Conservation (phyloP, 208 protist genomes). For the Trypanosoma congolense region DNA sequence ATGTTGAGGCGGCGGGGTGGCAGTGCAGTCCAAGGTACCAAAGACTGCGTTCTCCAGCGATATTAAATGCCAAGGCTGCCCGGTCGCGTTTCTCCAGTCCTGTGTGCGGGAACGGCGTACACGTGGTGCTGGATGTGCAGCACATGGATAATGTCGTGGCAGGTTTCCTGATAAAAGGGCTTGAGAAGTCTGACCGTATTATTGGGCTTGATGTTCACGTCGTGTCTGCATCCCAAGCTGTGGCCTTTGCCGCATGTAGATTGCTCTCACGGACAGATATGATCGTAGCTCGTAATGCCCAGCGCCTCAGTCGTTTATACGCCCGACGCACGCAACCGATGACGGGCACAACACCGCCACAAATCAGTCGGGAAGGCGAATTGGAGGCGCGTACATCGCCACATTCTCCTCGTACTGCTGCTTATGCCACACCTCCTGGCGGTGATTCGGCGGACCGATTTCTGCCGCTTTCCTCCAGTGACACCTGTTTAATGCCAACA, state of each 20-base stretch:
- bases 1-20: not conserved
- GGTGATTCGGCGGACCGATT: too few species aligned
- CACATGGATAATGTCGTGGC: slow-evolving; percentile 27
- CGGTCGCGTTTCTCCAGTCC: not conserved
- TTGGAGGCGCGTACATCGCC: not conserved
- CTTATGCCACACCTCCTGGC: not conserved
- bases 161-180: slow-evolving; percentile 20
- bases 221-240: slow-evolving; percentile 15
- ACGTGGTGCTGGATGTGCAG: slow-evolving; percentile 22
- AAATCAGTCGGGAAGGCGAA: not conserved
- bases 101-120: slow-evolving; percentile 14
- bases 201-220: slow-evolving; percentile 16
- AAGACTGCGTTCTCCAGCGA: slow-evolving; percentile 1
- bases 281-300: slow-evolving; percentile 14
- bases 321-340: not conserved
- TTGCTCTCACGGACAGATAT: slow-evolving; percentile 12
- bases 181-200: slow-evolving; percentile 25
- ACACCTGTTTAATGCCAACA: slow-evolving; percentile 1
- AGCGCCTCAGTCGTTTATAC: slow-evolving; percentile 8
- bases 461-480: not conserved
- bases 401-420: not conserved
- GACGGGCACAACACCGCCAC: not conserved
- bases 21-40: not conserved
- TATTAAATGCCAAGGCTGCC: not conserved
- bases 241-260: slow-evolving; percentile 4